Evolutionary conservation across 2,329 filamentous ascomycete genomes (phyloP), one percentile per base, ranked within the genome.

Genomic region (Cadophora malorum): DNA sequence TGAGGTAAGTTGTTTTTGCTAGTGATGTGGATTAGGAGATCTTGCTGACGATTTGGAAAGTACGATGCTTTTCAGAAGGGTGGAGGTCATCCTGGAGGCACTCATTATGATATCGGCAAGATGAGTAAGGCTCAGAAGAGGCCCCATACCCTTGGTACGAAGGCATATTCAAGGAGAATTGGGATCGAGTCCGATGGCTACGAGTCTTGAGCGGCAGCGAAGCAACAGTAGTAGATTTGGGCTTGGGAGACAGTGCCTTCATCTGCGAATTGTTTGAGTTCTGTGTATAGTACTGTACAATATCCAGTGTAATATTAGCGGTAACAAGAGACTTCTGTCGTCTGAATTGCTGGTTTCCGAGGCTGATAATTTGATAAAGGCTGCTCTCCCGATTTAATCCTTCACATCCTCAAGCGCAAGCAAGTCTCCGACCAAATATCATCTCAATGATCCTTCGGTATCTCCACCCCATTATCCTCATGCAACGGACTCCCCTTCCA

Each of bases 51-150:
- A 41, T 19, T 25, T 21, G 56, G n/a, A 59, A 8, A 70, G 66
- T 68, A 70, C 21, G 14, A 23, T 47, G 56, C 61, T 33, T 68
- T 70, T 41, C 21, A 64, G 47, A 66, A 64, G 53, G 45, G 52
- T 41, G 67, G 65, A 52, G 49, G 60, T 35, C 69, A 69, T 50
- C 23, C 38, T 10, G 69, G 69, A n/a, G 69, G 69, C 41, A 66
- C 31, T 38, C 33, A 69, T 23, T 66, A 69, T 55, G 67, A 64
- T 58, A 41, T 69, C 47, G 64, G 31, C 10, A 71, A 69, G 63
- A 61, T 60, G 67, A 67, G 64, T 49, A 67, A 64, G 66, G 41
- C 52, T 5, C n/a, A 65, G 52, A 58, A 56, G 41, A 38, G 59
- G 12, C 45, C 56, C 21, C 14, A 59, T 23, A 59, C 56, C n/a